phyloP scores from a whole-genome alignment of 345 rosid genomes.

The Sisymbrium altissimum region DNA sequence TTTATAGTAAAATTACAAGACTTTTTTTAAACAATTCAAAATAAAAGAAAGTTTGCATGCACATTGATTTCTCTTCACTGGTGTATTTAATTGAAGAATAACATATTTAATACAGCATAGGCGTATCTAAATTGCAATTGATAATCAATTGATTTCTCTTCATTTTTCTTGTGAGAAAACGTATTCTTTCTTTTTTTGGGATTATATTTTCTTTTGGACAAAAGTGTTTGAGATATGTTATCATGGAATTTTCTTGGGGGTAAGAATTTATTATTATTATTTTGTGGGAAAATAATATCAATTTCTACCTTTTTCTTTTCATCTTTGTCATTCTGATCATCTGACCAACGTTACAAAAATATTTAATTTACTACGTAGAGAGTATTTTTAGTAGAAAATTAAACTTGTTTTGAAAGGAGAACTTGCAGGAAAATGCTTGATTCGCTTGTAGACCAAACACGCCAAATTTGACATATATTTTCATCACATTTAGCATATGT shows the following conservation, averaged over 20 bases:
- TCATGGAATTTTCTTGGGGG: neutral
- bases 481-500: constrained; percentile 25
- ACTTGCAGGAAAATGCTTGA: neutral
- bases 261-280: neutral
- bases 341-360: neutral
- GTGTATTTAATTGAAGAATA: too few species aligned
- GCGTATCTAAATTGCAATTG: too few species aligned
- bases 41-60: too few species aligned
- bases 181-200: too few species aligned
- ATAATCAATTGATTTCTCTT: too few species aligned
- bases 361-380: neutral
- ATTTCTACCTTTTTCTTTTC: neutral
- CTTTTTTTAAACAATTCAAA: too few species aligned
- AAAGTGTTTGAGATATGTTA: too few species aligned
- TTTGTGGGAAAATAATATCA: neutral
- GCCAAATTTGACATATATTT: constrained; percentile 19
- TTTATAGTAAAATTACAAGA: too few species aligned
- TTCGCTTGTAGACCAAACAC: constrained; percentile 16
- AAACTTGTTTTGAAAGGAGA: neutral
- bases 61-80: too few species aligned
- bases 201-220: too few species aligned
- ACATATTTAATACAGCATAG: too few species aligned
- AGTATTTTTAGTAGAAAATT: neutral
- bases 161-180: too few species aligned
- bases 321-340: neutral